These are phyloP conservation scores for Syzygium jambos DNA, from an alignment of 345 rosid genomes.

Conservation along the genomic window DNA sequence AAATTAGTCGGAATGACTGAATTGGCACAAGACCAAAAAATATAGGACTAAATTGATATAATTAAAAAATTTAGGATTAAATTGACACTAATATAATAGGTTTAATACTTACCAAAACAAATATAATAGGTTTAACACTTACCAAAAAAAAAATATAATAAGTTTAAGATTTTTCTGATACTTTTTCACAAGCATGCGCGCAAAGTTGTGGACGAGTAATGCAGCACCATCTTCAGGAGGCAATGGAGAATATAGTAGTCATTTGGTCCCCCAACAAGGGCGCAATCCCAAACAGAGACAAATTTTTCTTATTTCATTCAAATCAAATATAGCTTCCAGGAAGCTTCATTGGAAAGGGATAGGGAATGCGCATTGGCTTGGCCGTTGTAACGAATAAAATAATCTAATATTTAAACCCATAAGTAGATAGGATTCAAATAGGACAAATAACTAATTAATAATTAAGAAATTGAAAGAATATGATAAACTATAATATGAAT, in stretches of 20 bases:
- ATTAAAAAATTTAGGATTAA: too few relatives aligned
- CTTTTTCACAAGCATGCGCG: too few relatives aligned
- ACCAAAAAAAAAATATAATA: too few relatives aligned
- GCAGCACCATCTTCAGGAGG: background rate
- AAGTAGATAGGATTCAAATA: background rate
- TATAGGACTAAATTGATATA: too few relatives aligned
- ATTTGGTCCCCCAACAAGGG: background rate
- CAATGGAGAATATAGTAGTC: background rate
- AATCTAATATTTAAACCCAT: background rate
- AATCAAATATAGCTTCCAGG: background rate
- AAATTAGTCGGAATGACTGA: too few relatives aligned
- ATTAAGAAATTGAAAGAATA: background rate
- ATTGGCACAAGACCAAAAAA: fast-evolving
- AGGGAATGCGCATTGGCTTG: background rate
- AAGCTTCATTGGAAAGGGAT: background rate
- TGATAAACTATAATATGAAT: background rate
- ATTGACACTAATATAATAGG: too few relatives aligned
- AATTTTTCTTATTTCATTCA: background rate
- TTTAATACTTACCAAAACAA: too few relatives aligned
- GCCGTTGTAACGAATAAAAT: background rate
- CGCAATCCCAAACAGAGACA: background rate
- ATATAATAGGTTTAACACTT: too few relatives aligned
- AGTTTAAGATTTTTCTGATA: too few relatives aligned
- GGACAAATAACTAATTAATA: background rate
- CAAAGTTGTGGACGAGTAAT: too few relatives aligned